Evolutionary conservation across 805 yeast species (phyloP), one percentile per base, ranked within the genome.

Genomic region (Osmozyma mogii): DNA sequence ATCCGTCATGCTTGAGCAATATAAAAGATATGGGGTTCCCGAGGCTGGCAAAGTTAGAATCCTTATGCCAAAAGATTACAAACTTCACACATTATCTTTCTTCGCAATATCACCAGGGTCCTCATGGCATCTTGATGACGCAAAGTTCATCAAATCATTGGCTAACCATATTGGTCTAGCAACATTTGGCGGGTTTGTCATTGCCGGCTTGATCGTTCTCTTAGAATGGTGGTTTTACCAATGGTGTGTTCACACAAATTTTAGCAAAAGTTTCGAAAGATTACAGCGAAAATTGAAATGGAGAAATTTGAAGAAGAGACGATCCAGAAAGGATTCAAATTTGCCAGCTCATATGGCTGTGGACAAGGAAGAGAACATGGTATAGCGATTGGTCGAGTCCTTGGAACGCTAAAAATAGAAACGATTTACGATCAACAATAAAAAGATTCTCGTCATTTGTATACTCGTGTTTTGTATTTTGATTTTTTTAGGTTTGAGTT

Each of bases 51-150:
- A 65, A 23, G 79, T 84, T 12, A 62, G 84, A 42, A 73, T 85
- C 27, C 58, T 87, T 44, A 70, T 75, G 60, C 89, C 94, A 4
- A 52, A 56, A 22, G 87, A 81, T 50, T 83, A 84, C 54, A 82
- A 81, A 49, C 61, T 70, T 35, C 69, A 67, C 37, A 48, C 66
- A 1, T 58, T 67, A 41, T 70, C 87, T 0, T 82, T 83, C 50
- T 87, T 88, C 54, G 66, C 75, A 22, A 78, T 84, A 32, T 64
- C 84, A 0, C 71, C 73, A 32, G 96, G 96, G 26, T 83, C 94
- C 0, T 82, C 94, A 15, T 88, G 96, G 96, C 96, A 88, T 56
- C 58, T 74, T 47, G 84, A 78, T 41, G 96, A 88, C 54, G 95
- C 96, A 8, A 68, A 75, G 31, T 72, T 84, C 49, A 74, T 87